phyloP scores from a whole-genome alignment of 306 rosid genomes.

The Quercus dentata region DNA sequence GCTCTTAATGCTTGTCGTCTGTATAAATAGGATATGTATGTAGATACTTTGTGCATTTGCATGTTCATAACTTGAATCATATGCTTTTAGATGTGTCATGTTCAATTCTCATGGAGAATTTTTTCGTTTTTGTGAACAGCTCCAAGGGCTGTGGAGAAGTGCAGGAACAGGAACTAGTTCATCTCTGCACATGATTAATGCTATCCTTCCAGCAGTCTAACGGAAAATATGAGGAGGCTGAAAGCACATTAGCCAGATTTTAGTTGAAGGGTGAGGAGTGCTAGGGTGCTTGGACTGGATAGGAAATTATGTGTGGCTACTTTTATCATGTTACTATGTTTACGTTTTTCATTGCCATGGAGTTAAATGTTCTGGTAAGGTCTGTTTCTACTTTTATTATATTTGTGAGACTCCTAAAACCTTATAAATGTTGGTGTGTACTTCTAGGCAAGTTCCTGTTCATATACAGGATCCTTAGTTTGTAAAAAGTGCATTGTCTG shows the following conservation, averaged over 20 bases:
- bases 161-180: slow-evolving; percentile 58
- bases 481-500: slow-evolving; percentile 47
- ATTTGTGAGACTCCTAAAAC: slow-evolving; percentile 22
- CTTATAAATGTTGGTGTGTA: slow-evolving; percentile 21
- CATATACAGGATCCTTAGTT: slow-evolving; percentile 24
- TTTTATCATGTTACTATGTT: slow-evolving; percentile 22
- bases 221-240: slow-evolving; percentile 16
- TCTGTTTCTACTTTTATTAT: slow-evolving; percentile 26
- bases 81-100: neutral
- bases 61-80: neutral
- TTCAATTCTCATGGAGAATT: neutral
- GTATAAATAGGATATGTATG: neutral
- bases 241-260: slow-evolving; percentile 8
- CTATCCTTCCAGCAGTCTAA: slow-evolving; percentile 32
- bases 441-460: slow-evolving; percentile 32
- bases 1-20: neutral
- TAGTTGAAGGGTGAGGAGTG: slow-evolving; percentile 17
- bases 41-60: neutral
- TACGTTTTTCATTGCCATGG: slow-evolving; percentile 24
- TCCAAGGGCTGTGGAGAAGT: slow-evolving; percentile 77
- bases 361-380: slow-evolving; percentile 32
- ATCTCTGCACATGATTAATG: slow-evolving; percentile 1
- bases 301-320: slow-evolving; percentile 32
- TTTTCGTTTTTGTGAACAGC: slow-evolving; percentile 40
- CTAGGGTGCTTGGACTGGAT: slow-evolving; percentile 33